These are phyloP conservation scores for Nakaseomyces sp. DNA, from an alignment of 1,139 yeast species.

Conservation along the genomic window DNA sequence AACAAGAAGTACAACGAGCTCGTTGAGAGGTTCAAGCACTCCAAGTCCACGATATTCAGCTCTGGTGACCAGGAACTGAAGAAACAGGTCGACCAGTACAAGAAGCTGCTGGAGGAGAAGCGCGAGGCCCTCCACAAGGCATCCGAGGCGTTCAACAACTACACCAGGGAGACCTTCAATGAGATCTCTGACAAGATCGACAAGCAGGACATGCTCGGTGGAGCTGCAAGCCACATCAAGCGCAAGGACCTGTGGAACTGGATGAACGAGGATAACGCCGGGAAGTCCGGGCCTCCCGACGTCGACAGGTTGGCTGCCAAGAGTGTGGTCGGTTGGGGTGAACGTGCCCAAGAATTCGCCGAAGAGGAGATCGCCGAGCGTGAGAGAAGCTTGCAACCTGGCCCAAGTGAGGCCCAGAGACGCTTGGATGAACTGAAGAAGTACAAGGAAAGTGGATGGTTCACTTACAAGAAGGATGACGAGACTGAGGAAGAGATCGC, in stretches of 20 bases:
- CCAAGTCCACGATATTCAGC: conserved; percentile 13
- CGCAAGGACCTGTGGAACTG: conserved; percentile 9
- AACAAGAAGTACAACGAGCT: conserved; percentile 22
- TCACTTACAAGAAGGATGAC: conserved; percentile 16
- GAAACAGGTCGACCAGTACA: conserved; percentile 20
- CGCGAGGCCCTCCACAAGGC: conserved; percentile 20
- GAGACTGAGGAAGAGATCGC: conserved; percentile 28
- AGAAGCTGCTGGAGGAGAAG: conserved; percentile 18
- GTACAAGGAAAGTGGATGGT: conserved; percentile 25
- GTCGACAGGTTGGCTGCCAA: conserved; percentile 24
- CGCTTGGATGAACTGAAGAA: conserved; percentile 21
- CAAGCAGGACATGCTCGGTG: conserved; percentile 17
- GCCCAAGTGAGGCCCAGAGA: conserved; percentile 23
- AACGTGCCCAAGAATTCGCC: conserved; percentile 36
- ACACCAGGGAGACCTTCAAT: conserved; percentile 22
- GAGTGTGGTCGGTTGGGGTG: conserved; percentile 38
- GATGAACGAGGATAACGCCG: conserved; percentile 16
- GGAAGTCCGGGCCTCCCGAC: background rate
- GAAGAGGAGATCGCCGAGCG: conserved; percentile 34
- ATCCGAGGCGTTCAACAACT: conserved; percentile 18
- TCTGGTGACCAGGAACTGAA: conserved; percentile 18
- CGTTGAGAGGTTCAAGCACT: conserved; percentile 13
- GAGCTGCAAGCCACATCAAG: conserved; percentile 6
- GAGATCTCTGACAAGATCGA: conserved; percentile 24
- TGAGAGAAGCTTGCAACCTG: conserved; percentile 17